Percentiles rank a stretch among this genome's conserved stretches.
Evolutionary conservation across 2,329 filamentous ascomycete genomes (phyloP).

Genomic region (Penicillium verrucosum): DNA sequence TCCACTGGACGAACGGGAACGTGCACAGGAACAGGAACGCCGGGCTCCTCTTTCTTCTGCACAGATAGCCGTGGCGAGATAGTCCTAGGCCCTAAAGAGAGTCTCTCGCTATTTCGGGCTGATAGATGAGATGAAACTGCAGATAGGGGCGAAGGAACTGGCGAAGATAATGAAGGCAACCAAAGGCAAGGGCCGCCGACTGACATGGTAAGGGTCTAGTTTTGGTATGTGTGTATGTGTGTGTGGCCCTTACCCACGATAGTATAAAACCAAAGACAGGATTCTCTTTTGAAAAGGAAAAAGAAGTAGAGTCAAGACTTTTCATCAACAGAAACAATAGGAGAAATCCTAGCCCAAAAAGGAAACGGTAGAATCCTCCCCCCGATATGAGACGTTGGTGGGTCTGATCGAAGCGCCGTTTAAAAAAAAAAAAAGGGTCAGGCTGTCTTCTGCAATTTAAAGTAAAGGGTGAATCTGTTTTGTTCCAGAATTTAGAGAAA

Average conservation of each 20-base stretch:
- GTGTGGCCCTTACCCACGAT: conserved; percentile 6
- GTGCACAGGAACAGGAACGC: conserved; percentile 11
- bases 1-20: conserved; percentile 12
- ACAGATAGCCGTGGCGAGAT: conserved; percentile 20
- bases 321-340: conserved; percentile 1
- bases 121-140: conserved; percentile 30
- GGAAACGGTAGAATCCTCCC: conserved; percentile 11
- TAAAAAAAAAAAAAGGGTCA: conserved; percentile 20
- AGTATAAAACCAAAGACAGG: conserved; percentile 1
- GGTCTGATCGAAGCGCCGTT: conserved; percentile 29
- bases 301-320: neutral
- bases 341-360: conserved; percentile 7
- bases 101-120: conserved; percentile 26
- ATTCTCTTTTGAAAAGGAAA: neutral
- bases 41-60: conserved; percentile 22
- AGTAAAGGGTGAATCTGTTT: conserved; percentile 19
- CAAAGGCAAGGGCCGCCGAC: conserved; percentile 38
- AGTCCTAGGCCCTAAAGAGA: conserved; percentile 21
- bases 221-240: conserved; percentile 2
- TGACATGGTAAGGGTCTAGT: conserved; percentile 31
- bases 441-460: conserved; percentile 25
- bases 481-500: conserved; percentile 1
- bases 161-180: conserved; percentile 33
- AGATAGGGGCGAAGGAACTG: conserved; percentile 31
- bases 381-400: conserved; percentile 27